Evolutionary conservation across 345 rosid species (phyloP), one percentile per base, ranked within the genome.

Genomic region (Acer campestre): DNA sequence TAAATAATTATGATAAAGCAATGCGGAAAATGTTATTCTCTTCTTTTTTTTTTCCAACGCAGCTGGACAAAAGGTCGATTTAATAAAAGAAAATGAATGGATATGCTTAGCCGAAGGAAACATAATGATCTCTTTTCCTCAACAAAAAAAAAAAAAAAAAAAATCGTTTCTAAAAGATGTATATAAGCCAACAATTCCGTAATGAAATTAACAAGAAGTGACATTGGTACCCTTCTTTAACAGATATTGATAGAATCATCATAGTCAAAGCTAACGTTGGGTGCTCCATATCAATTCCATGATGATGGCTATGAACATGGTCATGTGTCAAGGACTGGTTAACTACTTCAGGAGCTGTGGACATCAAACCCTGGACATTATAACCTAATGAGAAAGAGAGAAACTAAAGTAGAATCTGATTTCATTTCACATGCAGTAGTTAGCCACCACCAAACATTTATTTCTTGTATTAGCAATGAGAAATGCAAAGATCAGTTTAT

Each of bases 251-350:
- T 72, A 92, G 82, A 72, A 91, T 71, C n/a, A 91, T 91, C 88
- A 92, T 80, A 81, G 80, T 87, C 81, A 95, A 86, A 73, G 99
- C 98, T 46, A 95, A 91, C 74, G 80, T 29, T 46, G 98, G 99
- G 75, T 93, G 92, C 51, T 75, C 80, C 97, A 93, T 89, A 87
- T 90, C 95, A 74, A 95, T 73, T 75, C 94, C 98, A 82, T 89
- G 95, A 82, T 87, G 92, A 79, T 87, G 93, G 67, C 69, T 74
- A 68, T 83, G 88, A 42, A 42, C 77, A 67, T 79, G 89, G 12
- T 69, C 89, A 22, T 78, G 82, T 48, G 59, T 49, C 71, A 80
- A 70, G 10, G 87, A 73, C 48, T 86, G 89, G 77, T 77, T 75
- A 66, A 83, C 77, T 25, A 68, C 78, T 80, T 88, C 89, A 78